Evolutionary conservation across 192 early-diverging fungal genomes (phyloP), one percentile per base, ranked within the genome.

Genomic region (Blastocladiella britannica): DNA sequence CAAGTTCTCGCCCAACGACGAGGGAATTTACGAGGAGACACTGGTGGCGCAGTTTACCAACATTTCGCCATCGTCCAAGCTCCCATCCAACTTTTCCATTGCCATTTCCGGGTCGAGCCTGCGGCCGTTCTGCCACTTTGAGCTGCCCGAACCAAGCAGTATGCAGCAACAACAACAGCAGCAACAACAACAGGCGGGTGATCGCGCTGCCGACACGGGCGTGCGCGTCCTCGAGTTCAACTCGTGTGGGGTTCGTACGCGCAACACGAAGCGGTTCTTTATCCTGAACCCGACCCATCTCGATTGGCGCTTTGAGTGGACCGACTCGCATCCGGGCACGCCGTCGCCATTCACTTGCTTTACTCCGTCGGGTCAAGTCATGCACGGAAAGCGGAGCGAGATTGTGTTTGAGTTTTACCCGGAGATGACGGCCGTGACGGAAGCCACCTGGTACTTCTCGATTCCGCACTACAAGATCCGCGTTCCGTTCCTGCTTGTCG

Each of bases 61-160:
- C 22, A 71, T 80, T n/a, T 60, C 66, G 28, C 77, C 80, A 62
- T 53, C 77, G 18, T 27, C 59, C 12, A 65, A 65, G 29, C 69
- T 68, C 4, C 28, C 60, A 5, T 70, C 67, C 27, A 55, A 53
- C 20, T 51, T 80, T 22, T n/a, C 62, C 27, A 70, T 80, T 12
- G 57, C 55, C 20, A 37, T 80, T 3, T 55, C 55, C 7, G 78
- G 78, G 7, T 30, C 54, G 24, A 64, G 69, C 55, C 54, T 71
- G n/a, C 51, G 78, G 37, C 78, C 78, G 54, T 77, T 80, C 53
- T 80, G 77, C 56, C 78, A 80, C 59, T 80, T 80, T 66, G 78
- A 80, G 29, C 61, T 80, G 25, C 61, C 60, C 7, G 72, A 78
- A 24, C 54, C 53, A n/a, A n/a, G n/a, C n/a, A n/a, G n/a, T n/a